Percentiles rank a stretch among this genome's conserved stretches.
These are phyloP conservation scores for Epichloe sylvatica DNA, from an alignment of 2,329 filamentous ascomycete genomes.

Conservation along the genomic window DNA sequence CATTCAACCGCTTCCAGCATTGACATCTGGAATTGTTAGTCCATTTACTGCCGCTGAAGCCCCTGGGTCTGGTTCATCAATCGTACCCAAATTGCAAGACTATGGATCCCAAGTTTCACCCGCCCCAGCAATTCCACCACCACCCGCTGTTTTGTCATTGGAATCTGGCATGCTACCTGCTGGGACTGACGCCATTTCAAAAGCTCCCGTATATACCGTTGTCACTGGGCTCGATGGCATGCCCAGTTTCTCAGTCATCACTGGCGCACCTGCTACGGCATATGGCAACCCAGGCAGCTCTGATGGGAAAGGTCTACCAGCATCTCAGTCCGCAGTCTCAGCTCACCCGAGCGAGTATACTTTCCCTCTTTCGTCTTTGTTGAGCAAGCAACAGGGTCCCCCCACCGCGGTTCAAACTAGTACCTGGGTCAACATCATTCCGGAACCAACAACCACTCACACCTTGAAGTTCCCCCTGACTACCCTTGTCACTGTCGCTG, in stretches of 20 bases:
- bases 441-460: conserved; percentile 26
- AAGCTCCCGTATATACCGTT: conserved; percentile 13
- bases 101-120: conserved; percentile 11
- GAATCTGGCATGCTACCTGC: conserved; percentile 8
- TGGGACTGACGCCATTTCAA: conserved; percentile 13
- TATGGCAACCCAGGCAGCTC: conserved; percentile 8
- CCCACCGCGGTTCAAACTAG: conserved; percentile 18
- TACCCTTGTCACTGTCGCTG: conserved; percentile 21
- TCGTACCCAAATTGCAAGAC: conserved; percentile 13
- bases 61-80: conserved; percentile 6
- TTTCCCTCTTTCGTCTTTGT: conserved; percentile 11
- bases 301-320: conserved; percentile 7
- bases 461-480: conserved; percentile 26
- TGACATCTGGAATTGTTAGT: conserved; percentile 5
- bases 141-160: conserved; percentile 10
- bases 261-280: conserved; percentile 7
- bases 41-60: conserved; percentile 6
- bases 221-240: conserved; percentile 12
- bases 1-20: conserved; percentile 9
- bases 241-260: conserved; percentile 10
- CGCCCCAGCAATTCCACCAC: conserved; percentile 3
- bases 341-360: conserved; percentile 11
- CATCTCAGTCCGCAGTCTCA: conserved; percentile 5
- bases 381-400: conserved; percentile 6
- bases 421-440: conserved; percentile 26